Evolutionary conservation across 2,329 filamentous ascomycete species (phyloP).

Genomic region (Pleochaeta shiraiana): DNA sequence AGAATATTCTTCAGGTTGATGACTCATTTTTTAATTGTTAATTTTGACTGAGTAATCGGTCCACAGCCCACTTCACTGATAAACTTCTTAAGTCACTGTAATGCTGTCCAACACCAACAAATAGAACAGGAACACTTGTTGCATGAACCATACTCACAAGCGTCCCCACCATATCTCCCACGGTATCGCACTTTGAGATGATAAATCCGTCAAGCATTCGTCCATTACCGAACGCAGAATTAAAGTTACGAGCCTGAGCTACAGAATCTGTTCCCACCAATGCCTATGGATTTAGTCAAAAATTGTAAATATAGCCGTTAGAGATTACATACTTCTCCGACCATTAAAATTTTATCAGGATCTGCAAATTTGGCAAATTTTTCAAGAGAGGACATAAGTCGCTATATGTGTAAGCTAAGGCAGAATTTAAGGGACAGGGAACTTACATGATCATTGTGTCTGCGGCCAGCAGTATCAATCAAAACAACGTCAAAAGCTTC

Average conservation of each 20-base stretch:
- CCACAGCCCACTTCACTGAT: conserved; percentile 47
- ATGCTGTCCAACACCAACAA: conserved; percentile 57
- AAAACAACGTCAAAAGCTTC: conserved; percentile 79
- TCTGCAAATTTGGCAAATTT: conserved; percentile 94
- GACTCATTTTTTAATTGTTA: no score
- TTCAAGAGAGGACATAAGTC: conserved; percentile 89
- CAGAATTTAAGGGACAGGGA: background rate
- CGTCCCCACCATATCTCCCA: conserved; percentile 82
- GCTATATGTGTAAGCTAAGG: conserved; percentile 17
- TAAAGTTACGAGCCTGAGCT: conserved; percentile 91
- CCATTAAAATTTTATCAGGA: conserved; percentile 98
- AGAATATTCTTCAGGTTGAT: no score
- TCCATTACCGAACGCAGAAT: conserved; percentile 65
- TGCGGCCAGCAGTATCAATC: conserved; percentile 85
- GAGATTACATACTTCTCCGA: conserved; percentile 31
- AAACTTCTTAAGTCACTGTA: conserved; percentile 47
- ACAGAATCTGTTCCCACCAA: conserved; percentile 92
- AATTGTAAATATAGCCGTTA: background rate
- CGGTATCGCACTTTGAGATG: conserved; percentile 95
- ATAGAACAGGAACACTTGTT: conserved; percentile 87
- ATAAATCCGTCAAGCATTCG: conserved; percentile 86
- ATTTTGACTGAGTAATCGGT: conserved; percentile 31
- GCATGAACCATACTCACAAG: conserved; percentile 95
- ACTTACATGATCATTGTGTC: conserved; percentile 63
- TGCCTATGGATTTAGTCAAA: conserved; percentile 26